Conservation (phyloP, 495 filamentous ascomycete species). For the Tuber melanosporum region DNA sequence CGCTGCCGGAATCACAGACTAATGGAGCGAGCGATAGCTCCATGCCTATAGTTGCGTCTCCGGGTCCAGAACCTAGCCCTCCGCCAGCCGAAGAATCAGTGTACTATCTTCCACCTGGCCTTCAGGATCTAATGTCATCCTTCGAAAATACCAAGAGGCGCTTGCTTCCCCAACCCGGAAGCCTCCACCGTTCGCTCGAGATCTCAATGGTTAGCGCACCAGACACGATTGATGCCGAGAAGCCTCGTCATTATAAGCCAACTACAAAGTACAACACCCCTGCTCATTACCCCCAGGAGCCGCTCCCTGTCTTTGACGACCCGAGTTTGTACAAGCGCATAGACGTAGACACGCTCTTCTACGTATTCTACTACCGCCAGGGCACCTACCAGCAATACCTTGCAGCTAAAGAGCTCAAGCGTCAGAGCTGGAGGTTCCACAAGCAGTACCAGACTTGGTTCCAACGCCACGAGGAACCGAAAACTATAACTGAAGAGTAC, state of each 20-base stretch:
- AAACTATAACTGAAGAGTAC: slow-evolving; percentile 95
- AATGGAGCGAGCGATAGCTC: slow-evolving; percentile 36
- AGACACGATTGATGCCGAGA: slow-evolving; percentile 69
- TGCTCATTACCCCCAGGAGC: slow-evolving; percentile 84
- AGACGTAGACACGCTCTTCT: slow-evolving; percentile 95
- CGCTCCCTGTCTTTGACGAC: slow-evolving; percentile 82
- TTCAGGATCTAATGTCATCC: slow-evolving; percentile 83
- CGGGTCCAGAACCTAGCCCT: slow-evolving; percentile 18
- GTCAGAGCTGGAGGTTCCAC: slow-evolving; percentile 97
- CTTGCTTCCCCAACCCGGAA: slow-evolving; percentile 52
- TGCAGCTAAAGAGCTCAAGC: slow-evolving; percentile 90
- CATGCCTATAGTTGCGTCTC: slow-evolving; percentile 34
- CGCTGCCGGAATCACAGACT: slow-evolving; percentile 43
- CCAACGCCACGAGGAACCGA: slow-evolving; percentile 94
- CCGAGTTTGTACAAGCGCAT: slow-evolving; percentile 78
- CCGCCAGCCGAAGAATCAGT: slow-evolving; percentile 63
- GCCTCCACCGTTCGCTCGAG: slow-evolving; percentile 64
- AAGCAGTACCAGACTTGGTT: slow-evolving; percentile 99
- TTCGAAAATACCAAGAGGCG: slow-evolving; percentile 77
- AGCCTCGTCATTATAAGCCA: slow-evolving; percentile 75
- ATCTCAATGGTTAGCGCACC: slow-evolving; percentile 65
- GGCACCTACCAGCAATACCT: slow-evolving; percentile 92
- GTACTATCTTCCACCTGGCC: slow-evolving; percentile 83
- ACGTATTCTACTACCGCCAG: slow-evolving; percentile 97
- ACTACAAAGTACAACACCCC: slow-evolving; percentile 71